Conservation (phyloP, 2,329 filamentous ascomycete species). For the Myotisia sp. region DNA sequence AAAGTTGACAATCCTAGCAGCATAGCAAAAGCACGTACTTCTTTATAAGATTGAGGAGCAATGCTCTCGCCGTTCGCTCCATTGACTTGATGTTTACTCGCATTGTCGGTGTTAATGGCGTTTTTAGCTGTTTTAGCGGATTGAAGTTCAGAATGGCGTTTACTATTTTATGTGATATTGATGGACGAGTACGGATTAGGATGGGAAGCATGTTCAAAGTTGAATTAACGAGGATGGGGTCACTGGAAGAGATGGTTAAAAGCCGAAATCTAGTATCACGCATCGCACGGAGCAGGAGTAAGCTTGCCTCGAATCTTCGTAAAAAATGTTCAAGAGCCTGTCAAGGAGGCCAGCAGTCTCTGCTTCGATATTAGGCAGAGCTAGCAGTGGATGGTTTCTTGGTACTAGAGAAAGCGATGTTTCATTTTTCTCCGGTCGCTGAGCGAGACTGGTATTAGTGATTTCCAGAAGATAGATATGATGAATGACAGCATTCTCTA, state of each 20-base stretch:
- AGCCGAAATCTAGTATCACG: neutral
- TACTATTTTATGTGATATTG: slow-evolving; percentile 71
- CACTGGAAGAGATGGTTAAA: slow-evolving; percentile 37
- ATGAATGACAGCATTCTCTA: slow-evolving; percentile 1
- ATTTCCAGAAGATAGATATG: no score
- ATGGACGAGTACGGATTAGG: slow-evolving; percentile 66
- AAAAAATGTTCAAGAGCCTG: slow-evolving; percentile 67
- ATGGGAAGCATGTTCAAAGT: slow-evolving; percentile 79
- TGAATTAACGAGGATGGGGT: slow-evolving; percentile 76
- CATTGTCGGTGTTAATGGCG: slow-evolving; percentile 60
- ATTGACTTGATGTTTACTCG: slow-evolving; percentile 82
- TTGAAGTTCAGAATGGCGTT: slow-evolving; percentile 82
- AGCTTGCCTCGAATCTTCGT: slow-evolving; percentile 69
- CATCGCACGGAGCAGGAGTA: slow-evolving; percentile 6
- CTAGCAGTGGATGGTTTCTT: slow-evolving; percentile 64
- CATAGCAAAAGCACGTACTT: slow-evolving; percentile 41
- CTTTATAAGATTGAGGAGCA: slow-evolving; percentile 72
- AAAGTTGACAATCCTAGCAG: no score
- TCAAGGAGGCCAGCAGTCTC: slow-evolving; percentile 86
- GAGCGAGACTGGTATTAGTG: slow-evolving; percentile 23
- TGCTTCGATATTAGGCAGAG: slow-evolving; percentile 70
- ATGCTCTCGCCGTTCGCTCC: slow-evolving; percentile 76
- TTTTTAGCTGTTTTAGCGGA: slow-evolving; percentile 64
- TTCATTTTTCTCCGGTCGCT: slow-evolving; percentile 63
- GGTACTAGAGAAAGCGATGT: slow-evolving; percentile 78